A percentile compares a stretch with the other conserved stretches of the same genome.
Conservation (phyloP, 257 asterid genomes). For the Solanum okadae region DNA sequence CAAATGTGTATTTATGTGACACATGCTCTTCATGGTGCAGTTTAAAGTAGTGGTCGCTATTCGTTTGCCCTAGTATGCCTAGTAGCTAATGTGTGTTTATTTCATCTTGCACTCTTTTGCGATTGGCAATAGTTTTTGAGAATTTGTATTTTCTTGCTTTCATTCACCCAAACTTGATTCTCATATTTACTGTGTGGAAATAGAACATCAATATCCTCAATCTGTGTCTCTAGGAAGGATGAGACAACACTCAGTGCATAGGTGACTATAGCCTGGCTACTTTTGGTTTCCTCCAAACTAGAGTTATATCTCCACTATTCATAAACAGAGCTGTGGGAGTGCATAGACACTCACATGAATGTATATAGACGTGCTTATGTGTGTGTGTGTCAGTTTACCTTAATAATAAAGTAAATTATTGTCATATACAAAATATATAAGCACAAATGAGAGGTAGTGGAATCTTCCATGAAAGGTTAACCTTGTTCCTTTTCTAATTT, state of each 20-base stretch:
- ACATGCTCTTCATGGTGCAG: background rate
- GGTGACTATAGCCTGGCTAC: background rate
- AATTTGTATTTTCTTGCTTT: background rate
- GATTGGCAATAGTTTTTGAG: background rate
- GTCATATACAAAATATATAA: background rate
- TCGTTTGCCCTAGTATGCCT: background rate
- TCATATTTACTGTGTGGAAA: background rate
- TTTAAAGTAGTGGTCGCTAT: background rate
- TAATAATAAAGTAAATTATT: background rate
- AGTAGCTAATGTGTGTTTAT: background rate
- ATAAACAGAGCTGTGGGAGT: background rate
- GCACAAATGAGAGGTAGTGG: background rate
- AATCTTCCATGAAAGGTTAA: background rate
- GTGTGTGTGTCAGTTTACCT: background rate
- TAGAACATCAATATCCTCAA: background rate
- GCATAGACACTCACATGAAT: background rate
- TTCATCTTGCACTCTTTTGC: background rate
- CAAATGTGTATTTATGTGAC: background rate
- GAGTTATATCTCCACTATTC: background rate
- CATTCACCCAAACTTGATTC: background rate
- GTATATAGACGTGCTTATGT: background rate
- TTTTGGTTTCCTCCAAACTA: background rate
- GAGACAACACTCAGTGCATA: background rate
- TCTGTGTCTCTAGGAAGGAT: background rate
- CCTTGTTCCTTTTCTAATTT: background rate